phyloP scores from a whole-genome alignment of 2,329 filamentous ascomycete species.

The Diaporthe ilicicola region DNA sequence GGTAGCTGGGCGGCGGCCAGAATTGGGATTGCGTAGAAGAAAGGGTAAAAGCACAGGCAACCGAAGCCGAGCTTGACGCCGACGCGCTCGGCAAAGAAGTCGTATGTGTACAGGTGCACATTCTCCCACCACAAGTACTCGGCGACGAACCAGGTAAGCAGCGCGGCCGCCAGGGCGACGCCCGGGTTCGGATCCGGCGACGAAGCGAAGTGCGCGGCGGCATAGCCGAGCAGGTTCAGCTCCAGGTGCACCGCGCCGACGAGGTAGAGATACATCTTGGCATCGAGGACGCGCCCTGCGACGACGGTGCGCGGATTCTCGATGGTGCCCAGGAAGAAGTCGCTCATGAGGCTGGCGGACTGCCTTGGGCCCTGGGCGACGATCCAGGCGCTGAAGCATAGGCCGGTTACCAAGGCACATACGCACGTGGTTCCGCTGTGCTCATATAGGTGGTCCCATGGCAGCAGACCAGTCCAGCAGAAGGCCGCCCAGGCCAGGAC shows the following conservation, averaged over 20 bases:
- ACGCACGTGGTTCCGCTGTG: background rate
- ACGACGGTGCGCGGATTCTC: conserved; percentile 20
- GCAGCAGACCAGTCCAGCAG: conserved; percentile 13
- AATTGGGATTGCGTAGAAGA: conserved; percentile 24
- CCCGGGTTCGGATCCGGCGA: conserved; percentile 15
- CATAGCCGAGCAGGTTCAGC: conserved; percentile 29
- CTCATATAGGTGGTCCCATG: conserved; percentile 23
- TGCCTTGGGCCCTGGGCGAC: background rate
- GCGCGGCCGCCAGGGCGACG: conserved; percentile 14
- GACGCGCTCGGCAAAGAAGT: conserved; percentile 29
- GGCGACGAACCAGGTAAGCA: conserved; percentile 29
- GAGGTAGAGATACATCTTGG: conserved; percentile 29
- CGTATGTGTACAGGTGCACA: conserved; percentile 32
- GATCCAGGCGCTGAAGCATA: conserved; percentile 13
- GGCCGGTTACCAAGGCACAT: conserved; percentile 5
- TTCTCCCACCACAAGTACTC: conserved; percentile 31
- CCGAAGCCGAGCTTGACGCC: conserved; percentile 30
- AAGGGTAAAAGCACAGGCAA: conserved; percentile 29
- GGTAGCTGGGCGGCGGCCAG: conserved; percentile 17
- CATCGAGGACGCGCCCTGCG: conserved; percentile 15
- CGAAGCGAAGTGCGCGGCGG: conserved; percentile 14
- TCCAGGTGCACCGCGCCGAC: conserved; percentile 30
- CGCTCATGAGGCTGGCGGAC: background rate
- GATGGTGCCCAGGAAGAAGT: conserved; percentile 24
- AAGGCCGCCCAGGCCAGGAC: conserved; percentile 23